A percentile compares a stretch with the other conserved stretches of the same genome.
Evolutionary conservation across 768 basidiomycete genomes (phyloP).

Genomic region (Panaeolus papilionaceus): DNA sequence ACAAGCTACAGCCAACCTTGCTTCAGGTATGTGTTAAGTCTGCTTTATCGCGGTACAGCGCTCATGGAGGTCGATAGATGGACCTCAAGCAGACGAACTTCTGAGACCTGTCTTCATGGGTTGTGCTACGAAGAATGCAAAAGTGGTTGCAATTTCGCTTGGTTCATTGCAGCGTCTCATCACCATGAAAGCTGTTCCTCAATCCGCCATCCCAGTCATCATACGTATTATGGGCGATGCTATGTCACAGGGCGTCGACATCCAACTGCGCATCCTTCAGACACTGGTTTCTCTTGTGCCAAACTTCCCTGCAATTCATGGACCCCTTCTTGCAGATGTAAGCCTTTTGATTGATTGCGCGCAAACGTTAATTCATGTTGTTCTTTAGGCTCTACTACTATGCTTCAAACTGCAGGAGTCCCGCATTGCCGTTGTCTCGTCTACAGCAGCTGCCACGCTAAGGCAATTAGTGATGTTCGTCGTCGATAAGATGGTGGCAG

Average conservation of each 20-base stretch:
- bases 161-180: constrained; percentile 93
- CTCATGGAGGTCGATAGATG: constrained; percentile 50
- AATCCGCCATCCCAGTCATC: constrained; percentile 78
- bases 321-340: constrained; percentile 81
- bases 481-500: constrained; percentile 90
- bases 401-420: constrained; percentile 97
- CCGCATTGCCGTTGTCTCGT: constrained; percentile 94
- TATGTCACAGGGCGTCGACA: constrained; percentile 94
- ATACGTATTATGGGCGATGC: constrained; percentile 87
- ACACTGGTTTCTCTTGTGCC: constrained; percentile 91
- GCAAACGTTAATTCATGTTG: background rate
- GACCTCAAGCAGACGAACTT: constrained; percentile 80
- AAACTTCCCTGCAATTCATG: constrained; percentile 84
- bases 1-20: constrained; percentile 71
- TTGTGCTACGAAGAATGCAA: constrained; percentile 90
- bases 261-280: constrained; percentile 93
- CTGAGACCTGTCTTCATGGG: constrained; percentile 93
- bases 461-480: constrained; percentile 98
- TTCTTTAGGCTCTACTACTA: constrained; percentile 77
- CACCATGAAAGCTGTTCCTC: constrained; percentile 82
- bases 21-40: constrained; percentile 62
- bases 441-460: constrained; percentile 94
- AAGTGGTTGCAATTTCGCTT: constrained; percentile 92
- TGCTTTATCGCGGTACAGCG: constrained; percentile 14
- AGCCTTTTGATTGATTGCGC: constrained; percentile 33